Percentiles rank a stretch among this genome's conserved stretches.
These are phyloP conservation scores for Cystobasidium slooffiae DNA, from an alignment of 1,284 basidiomycete genomes.

Conservation along the genomic window DNA sequence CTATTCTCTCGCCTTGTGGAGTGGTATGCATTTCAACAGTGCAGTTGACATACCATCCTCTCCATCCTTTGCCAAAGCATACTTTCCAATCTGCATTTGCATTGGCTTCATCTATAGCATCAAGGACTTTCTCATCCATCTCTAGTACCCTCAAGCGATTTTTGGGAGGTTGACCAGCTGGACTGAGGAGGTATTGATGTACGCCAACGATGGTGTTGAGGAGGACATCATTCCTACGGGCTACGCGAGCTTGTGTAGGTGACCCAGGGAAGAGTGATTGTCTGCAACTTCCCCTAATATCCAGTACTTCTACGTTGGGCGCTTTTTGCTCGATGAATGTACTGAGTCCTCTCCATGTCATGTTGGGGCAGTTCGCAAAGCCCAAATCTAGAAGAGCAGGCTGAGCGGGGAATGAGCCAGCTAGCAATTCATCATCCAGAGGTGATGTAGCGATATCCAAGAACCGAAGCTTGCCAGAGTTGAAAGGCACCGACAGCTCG, in stretches of 20 bases:
- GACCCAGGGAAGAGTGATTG: slow-evolving; percentile 53
- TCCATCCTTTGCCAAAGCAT: slow-evolving; percentile 83
- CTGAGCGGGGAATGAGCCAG: slow-evolving; percentile 66
- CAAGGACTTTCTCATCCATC: slow-evolving; percentile 74
- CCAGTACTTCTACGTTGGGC: slow-evolving; percentile 80
- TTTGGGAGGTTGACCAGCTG: slow-evolving; percentile 24
- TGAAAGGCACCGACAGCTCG: slow-evolving; percentile 77
- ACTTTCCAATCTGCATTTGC: slow-evolving; percentile 76
- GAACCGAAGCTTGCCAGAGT: slow-evolving; percentile 75
- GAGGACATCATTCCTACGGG: slow-evolving; percentile 29
- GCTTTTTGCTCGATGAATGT: slow-evolving; percentile 73
- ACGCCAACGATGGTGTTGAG: slow-evolving; percentile 49
- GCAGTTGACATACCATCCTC: slow-evolving; percentile 93
- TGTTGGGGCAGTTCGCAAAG: slow-evolving; percentile 77
- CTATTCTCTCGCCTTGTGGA: slow-evolving; percentile 62
- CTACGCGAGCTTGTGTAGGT: slow-evolving; percentile 44
- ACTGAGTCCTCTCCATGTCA: slow-evolving; percentile 71
- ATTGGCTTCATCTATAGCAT: slow-evolving; percentile 72
- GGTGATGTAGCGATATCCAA: slow-evolving; percentile 87
- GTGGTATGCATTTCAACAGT: not conserved
- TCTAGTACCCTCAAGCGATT: slow-evolving; percentile 79
- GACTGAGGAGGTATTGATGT: slow-evolving; percentile 63
- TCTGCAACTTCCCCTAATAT: slow-evolving; percentile 61
- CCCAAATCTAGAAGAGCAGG: slow-evolving; percentile 81
- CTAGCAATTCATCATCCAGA: slow-evolving; percentile 67